Base-by-base conservation (phyloP, 306 rosid genomes). In the Pueraria montana region DNA sequence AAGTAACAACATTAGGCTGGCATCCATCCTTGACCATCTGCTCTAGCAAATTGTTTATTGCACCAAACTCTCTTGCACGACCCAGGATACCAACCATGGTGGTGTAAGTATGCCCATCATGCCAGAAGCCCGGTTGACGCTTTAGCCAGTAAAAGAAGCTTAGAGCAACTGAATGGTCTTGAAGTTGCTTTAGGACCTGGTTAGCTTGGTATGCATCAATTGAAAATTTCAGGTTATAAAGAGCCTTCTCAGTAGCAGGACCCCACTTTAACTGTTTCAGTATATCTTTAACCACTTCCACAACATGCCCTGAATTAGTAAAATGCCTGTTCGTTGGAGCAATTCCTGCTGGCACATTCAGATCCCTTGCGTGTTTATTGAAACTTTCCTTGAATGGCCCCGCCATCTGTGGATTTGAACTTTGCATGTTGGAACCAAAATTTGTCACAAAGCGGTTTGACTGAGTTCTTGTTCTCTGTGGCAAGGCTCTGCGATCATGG, bases 61-160 rank as follows among this genome's bases (percentile, higher is more conserved):
- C 89, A 13, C 91, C 92, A 70, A 95, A 95, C 87, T 93, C 93
- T 83, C 92, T 91, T 72, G 93, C 95, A 52, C 96, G 96, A n/a
- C 98, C 97, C 34, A 95, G 91, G 84, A 92, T 89, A 78, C 99
- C 99, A 80, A 95, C 95, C 98, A 92, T 95, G 67, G 98, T 95
- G 49, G 99, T 95, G 73, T 93, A 95, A 64, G 97, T 93, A 83
- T 95, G 94, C 26, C 90, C 97, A 78, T 95, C 99, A 76, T 95
- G 99, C 83, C 82, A 80, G 89, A 93, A 95, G 24, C 96, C 89
- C 1, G 91, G 84, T 76, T 86, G 90, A 48, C 53, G 88, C 87
- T 93, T 95, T 72, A 95, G 83, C 98, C 99, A 95, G 86, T 85
- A 63, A 74, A 95, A 95, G 86, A 95, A 93, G 18, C 87, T 88